Percentiles rank a stretch among this genome's conserved stretches.
Evolutionary conservation across 177 flowering plant genomes (phyloP).

Genomic region (Vitis hybrid): DNA sequence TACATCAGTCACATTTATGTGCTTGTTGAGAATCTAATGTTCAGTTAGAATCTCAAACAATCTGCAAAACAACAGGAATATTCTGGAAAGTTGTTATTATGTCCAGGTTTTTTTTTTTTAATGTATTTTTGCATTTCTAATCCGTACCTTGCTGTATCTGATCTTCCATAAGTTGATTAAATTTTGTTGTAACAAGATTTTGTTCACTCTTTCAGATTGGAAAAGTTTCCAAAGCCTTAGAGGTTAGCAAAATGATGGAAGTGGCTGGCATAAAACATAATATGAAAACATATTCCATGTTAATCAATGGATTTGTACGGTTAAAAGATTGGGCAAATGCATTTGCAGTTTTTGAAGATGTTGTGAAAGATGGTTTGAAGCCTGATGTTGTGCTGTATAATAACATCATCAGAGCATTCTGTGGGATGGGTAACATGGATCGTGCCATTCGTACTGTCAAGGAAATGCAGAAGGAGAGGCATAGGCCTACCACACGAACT

Average conservation of each 20-base stretch:
- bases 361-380: constrained; percentile 71
- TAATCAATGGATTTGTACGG: constrained; percentile 81
- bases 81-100: too few relatives aligned
- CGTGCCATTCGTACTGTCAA: constrained; percentile 79
- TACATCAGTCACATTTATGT: too few relatives aligned
- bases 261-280: constrained; percentile 77
- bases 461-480: constrained; percentile 77
- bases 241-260: constrained; percentile 78
- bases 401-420: constrained; percentile 84
- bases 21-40: too few relatives aligned
- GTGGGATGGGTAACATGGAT: constrained; percentile 96
- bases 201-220: constrained; percentile 59
- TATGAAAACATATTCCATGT: constrained; percentile 94
- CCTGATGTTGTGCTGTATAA: constrained; percentile 96
- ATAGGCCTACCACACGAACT: constrained; percentile 77
- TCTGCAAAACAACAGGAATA: too few relatives aligned
- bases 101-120: too few relatives aligned
- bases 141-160: too few relatives aligned
- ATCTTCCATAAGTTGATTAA: too few relatives aligned
- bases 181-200: too few relatives aligned
- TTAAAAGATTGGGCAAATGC: constrained; percentile 97
- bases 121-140: too few relatives aligned
- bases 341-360: constrained; percentile 88
- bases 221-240: constrained; percentile 78
- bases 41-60: too few relatives aligned